Conservation (phyloP, 768 basidiomycete genomes). For the Gyrodon lividus region DNA sequence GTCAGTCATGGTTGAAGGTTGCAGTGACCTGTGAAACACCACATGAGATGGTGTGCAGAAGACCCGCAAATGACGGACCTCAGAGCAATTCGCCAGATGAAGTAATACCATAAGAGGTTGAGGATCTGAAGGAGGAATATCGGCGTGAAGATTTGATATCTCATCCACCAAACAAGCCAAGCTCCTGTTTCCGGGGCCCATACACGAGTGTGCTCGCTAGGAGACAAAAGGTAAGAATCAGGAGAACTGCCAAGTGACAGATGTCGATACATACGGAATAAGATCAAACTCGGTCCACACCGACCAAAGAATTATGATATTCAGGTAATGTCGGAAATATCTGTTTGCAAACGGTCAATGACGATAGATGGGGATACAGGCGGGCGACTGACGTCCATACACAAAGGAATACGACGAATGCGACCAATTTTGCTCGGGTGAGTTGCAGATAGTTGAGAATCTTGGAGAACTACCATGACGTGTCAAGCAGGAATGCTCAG, state of each 20-base stretch:
- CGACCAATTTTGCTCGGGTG: constrained; percentile 56
- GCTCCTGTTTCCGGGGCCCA: constrained; percentile 64
- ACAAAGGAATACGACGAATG: constrained; percentile 64
- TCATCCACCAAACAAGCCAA: constrained; percentile 78
- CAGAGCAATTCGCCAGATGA: constrained; percentile 74
- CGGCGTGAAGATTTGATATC: constrained; percentile 75
- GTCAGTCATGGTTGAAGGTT: constrained; percentile 51
- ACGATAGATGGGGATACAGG: neutral
- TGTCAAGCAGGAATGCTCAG: neutral
- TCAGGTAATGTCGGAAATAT: constrained; percentile 93
- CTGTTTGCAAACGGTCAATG: constrained; percentile 36
- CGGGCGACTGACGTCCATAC: constrained; percentile 73
- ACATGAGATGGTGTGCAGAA: constrained; percentile 9
- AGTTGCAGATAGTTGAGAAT: constrained; percentile 82
- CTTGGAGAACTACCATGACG: constrained; percentile 65
- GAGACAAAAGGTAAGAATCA: neutral
- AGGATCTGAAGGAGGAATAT: constrained; percentile 74
- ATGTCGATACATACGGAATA: constrained; percentile 58
- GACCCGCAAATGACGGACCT: constrained; percentile 48
- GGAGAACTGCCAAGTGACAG: neutral
- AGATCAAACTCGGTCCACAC: constrained; percentile 78
- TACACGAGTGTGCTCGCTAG: constrained; percentile 51
- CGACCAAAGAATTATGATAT: constrained; percentile 82
- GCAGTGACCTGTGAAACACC: constrained; percentile 48
- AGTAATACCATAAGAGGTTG: constrained; percentile 92